Evolutionary conservation across 352 stramenopile species (phyloP).

Genomic region (Globisporangium alternatum): DNA sequence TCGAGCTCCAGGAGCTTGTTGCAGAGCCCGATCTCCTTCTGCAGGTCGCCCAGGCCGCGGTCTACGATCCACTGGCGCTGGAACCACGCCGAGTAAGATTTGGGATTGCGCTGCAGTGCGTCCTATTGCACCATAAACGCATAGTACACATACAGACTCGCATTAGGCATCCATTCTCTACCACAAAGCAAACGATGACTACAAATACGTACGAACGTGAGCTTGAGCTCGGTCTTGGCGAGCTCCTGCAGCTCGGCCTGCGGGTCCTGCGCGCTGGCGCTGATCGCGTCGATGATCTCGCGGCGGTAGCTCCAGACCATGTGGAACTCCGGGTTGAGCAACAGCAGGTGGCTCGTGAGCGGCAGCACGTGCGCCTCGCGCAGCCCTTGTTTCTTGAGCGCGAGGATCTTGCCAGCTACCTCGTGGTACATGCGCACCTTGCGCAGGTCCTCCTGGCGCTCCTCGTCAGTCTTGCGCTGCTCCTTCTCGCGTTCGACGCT

Average conservation of each 20-base stretch:
- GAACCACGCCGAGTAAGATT: constrained; percentile 95
- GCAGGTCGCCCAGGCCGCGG: constrained; percentile 55
- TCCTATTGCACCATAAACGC: constrained; percentile 37
- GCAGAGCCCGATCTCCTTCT: constrained; percentile 76
- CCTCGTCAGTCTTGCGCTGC: constrained; percentile 54
- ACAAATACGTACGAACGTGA: constrained; percentile 57
- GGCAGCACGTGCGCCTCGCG: constrained; percentile 57
- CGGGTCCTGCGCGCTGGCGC: constrained; percentile 22
- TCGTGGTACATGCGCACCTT: constrained; percentile 79
- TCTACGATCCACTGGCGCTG: constrained; percentile 86
- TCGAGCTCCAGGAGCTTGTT: constrained; percentile 88
- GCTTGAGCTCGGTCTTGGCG: constrained; percentile 84
- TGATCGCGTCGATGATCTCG: constrained; percentile 79
- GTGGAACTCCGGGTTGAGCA: constrained; percentile 96
- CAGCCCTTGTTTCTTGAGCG: constrained; percentile 49
- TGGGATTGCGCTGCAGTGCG: constrained; percentile 94
- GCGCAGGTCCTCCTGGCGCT: constrained; percentile 58
- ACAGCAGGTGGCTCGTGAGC: constrained; percentile 91
- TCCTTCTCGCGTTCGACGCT: constrained; percentile 73
- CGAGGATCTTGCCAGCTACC: constrained; percentile 65
- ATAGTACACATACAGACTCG: constrained; percentile 3
- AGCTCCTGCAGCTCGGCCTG: constrained; percentile 37
- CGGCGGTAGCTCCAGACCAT: constrained; percentile 97
- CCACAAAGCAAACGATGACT: neutral
- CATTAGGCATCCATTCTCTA: neutral